Base-by-base conservation (phyloP, 345 rosid genomes). In the Eucalyptus marginata region DNA sequence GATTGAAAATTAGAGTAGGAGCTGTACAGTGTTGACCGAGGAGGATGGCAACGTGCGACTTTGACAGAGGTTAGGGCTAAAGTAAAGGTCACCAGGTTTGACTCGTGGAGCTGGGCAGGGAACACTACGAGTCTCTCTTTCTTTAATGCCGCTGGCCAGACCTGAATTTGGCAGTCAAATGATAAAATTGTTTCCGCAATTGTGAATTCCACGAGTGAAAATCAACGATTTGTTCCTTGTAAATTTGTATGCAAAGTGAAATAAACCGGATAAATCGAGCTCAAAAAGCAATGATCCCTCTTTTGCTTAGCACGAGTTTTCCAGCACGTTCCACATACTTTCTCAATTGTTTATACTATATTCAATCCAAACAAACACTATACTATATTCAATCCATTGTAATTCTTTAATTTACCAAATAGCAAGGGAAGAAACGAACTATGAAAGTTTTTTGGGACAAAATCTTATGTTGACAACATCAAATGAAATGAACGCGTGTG, bases 11-110 rank as follows among this genome's bases (percentile, higher is more conserved):
- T 51, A 84, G 50, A 84, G 31, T 5, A 46, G 80, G 81, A 87
- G 88, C 88, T 87, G 88, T 59, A 62, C 88, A 58, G 80, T 62
- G 80, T 87, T 87, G 88, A 87, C 88, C 88, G 33, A 18, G 46
- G 27, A 25, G 27, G 62, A 44, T 10, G 83, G 83, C 83, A 40
- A 76, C 8, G 83, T 10, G 83, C 27, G 47, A 36, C 46, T 76
- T 11, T 76, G 46, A 36, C 83, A 5, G 27, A 36, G 47, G 83
- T 36, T 76, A 24, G 83, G 36, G 47, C 83, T 20, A 20, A 76
- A 36, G 83, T 36, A 76, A 20, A 76, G 83, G 83, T 36, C 27
- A 76, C 83, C 83, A 76, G 83, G 47, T 76, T 40, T 76, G 83
- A 76, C 83, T 40, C 46, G 27, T 20, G 83, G 46, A 71, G 25